Evolutionary conservation across 1,284 basidiomycete genomes (phyloP), one percentile per base, ranked within the genome.

Genomic region (Ganoderma sp.): DNA sequence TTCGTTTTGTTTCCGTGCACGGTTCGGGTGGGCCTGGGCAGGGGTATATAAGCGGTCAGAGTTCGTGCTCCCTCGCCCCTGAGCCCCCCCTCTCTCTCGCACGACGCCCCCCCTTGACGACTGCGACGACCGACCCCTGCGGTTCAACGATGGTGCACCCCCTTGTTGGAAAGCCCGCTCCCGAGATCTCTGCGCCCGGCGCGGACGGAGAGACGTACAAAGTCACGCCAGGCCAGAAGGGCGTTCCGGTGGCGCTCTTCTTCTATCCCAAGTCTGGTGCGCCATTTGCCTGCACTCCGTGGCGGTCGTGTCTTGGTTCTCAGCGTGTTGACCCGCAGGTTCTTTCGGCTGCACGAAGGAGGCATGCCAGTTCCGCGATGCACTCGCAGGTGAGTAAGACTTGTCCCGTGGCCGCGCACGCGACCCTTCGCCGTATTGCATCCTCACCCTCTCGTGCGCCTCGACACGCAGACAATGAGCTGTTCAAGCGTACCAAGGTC

Each of bases 291-390:
- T 50, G 63, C 65, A 63, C 25, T 15, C 65, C 54, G 32, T 42
- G 25, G 43, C 25, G 42, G 48, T 34, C 32, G 28, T 22, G 25
- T 15, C 19, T 32, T 42, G 28, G 22, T 50, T 42, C 65, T 63
- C 45, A 60, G 50, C n/a, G 37, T 17, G 22, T 34, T 2, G 19
- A 12, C 25, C 7, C 60, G 64, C 58, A 92, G 92, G 90, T 3
- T 87, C 91, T 0, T 89, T 82, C 68, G 91, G 90, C 4, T 94
- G 93, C 78, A 94, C 91, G 10, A 89, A 85, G 75, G 88, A 95
- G 78, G 92, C 90, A 1, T 94, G 92, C 73, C 84, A 88, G 64
- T 93, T 95, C 79, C 86, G 93, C 32, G 91, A 94, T 81, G 90
- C 90, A 3, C 80, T 93, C 63, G 84, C 83, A 61, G 86, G 90